phyloP scores from a whole-genome alignment of 2,329 filamentous ascomycete species.

The Immersiporthe knoxdaviesiana region DNA sequence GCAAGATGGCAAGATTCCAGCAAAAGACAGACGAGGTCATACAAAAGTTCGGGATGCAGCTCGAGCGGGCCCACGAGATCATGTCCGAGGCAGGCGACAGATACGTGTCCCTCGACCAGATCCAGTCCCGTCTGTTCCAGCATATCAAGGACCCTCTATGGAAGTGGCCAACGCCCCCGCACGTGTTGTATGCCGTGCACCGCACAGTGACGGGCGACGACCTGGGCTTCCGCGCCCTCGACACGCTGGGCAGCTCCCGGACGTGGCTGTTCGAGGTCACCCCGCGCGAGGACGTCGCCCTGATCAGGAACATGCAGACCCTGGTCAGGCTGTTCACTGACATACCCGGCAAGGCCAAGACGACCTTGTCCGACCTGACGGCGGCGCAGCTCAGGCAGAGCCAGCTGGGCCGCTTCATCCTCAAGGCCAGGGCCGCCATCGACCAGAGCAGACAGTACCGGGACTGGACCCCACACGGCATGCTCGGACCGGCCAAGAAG shows the following conservation, averaged over 20 bases:
- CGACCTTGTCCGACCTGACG: slow-evolving; percentile 33
- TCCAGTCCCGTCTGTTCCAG: slow-evolving; percentile 51
- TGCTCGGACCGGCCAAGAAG: slow-evolving; percentile 46
- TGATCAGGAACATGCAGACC: slow-evolving; percentile 53
- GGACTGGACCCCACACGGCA: slow-evolving; percentile 54
- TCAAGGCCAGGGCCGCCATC: slow-evolving; percentile 54
- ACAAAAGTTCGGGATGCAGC: slow-evolving; percentile 50
- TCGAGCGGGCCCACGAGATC: slow-evolving; percentile 50
- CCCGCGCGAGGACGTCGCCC: slow-evolving; percentile 56
- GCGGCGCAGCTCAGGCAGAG: slow-evolving; percentile 30
- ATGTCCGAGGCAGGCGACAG: slow-evolving; percentile 45
- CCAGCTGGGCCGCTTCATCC: slow-evolving; percentile 50
- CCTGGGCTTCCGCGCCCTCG: slow-evolving; percentile 60
- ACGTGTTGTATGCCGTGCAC: slow-evolving; percentile 71
- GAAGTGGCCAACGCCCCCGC: slow-evolving; percentile 45
- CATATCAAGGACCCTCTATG: slow-evolving; percentile 36
- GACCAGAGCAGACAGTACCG: slow-evolving; percentile 54
- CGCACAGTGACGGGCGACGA: slow-evolving; percentile 64
- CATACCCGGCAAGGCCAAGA: slow-evolving; percentile 32
- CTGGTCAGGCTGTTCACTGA: slow-evolving; percentile 60
- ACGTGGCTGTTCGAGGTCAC: slow-evolving; percentile 65
- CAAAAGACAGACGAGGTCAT: slow-evolving; percentile 48
- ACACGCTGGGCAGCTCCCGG: slow-evolving; percentile 54
- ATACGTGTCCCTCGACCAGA: slow-evolving; percentile 55
- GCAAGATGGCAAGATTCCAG: slow-evolving; percentile 53